phyloP scores from a whole-genome alignment of 495 filamentous ascomycete species.

The Chaetomidium leptoderma region DNA sequence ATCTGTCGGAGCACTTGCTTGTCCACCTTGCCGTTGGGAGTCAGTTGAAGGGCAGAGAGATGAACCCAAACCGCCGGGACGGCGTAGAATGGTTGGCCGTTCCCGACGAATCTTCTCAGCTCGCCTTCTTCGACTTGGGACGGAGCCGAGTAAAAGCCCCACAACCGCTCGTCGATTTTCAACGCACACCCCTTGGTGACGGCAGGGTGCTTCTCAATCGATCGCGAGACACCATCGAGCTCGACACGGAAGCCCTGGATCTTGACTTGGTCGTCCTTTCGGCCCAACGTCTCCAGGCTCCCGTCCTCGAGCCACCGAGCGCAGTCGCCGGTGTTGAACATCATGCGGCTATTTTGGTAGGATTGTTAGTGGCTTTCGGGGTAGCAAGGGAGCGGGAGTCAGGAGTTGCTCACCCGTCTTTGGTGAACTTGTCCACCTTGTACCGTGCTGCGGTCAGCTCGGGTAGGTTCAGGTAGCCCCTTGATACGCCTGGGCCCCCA shows the following conservation, averaged over 20 bases:
- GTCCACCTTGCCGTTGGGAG: constrained; percentile 40
- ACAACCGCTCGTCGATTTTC: constrained; percentile 30
- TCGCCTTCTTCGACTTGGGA: too few species aligned
- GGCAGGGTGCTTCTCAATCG: constrained; percentile 28
- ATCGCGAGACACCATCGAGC: constrained; percentile 34
- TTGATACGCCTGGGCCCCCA: constrained; percentile 35
- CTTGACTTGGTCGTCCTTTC: constrained; percentile 41
- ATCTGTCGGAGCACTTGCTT: constrained; percentile 28
- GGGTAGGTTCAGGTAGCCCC: constrained; percentile 36
- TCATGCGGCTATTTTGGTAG: too few species aligned
- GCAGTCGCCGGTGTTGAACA: constrained; percentile 39
- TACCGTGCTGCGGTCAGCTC: constrained; percentile 32
- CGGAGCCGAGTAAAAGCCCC: constrained; percentile 28
- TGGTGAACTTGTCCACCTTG: constrained; percentile 34
- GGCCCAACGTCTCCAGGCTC: constrained; percentile 30
- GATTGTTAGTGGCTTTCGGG: too few species aligned
- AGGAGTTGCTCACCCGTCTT: constrained; percentile 36
- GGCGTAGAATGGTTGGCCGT: constrained; percentile 33
- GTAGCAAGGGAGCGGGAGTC: too few species aligned
- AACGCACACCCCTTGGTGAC: constrained; percentile 35
- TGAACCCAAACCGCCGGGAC: constrained; percentile 18
- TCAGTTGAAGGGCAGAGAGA: constrained; percentile 26
- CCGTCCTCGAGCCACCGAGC: constrained; percentile 35
- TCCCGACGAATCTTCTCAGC: too few species aligned
- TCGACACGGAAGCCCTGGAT: constrained; percentile 39